Percentiles rank a stretch among this genome's conserved stretches.
phyloP scores from a whole-genome alignment of 2,329 filamentous ascomycete species.

The Bipolaris cookei region DNA sequence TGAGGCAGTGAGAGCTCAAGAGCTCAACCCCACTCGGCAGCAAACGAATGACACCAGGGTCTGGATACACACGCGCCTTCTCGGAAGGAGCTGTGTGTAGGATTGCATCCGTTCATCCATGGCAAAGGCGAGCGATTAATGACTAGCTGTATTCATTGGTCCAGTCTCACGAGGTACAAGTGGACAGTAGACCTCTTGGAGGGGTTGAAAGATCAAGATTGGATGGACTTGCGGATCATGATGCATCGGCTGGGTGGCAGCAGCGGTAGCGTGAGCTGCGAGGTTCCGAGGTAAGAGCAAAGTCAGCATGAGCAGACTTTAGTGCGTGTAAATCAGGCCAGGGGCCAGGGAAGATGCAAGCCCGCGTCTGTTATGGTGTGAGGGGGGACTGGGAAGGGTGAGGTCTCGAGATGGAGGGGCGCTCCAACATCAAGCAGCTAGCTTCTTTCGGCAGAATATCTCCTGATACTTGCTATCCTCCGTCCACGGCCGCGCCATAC shows the following conservation, averaged over 20 bases:
- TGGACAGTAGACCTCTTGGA: constrained; percentile 28
- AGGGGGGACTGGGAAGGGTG: constrained; percentile 23
- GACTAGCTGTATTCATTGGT: constrained; percentile 14
- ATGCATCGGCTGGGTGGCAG: constrained; percentile 40
- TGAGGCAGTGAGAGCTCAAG: constrained; percentile 11
- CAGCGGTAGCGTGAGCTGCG: constrained; percentile 24
- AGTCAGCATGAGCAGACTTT: constrained; percentile 25
- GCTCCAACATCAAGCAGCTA: constrained; percentile 23
- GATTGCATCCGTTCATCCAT: constrained; percentile 32
- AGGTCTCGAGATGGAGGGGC: constrained; percentile 24
- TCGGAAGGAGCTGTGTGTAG: constrained; percentile 19
- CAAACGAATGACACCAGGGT: constrained; percentile 13
- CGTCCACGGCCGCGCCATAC: constrained; percentile 11
- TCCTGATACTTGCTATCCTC: constrained; percentile 30
- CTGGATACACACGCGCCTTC: constrained; percentile 16
- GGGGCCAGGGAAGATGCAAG: constrained; percentile 14
- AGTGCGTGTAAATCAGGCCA: constrained; percentile 20
- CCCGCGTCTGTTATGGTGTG: constrained; percentile 30
- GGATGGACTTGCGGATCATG: constrained; percentile 41
- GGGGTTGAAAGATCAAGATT: constrained; percentile 27
- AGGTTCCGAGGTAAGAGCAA: constrained; percentile 12
- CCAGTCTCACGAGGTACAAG: constrained; percentile 13
- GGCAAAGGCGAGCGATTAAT: constrained; percentile 10
- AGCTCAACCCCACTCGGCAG: constrained; percentile 21
- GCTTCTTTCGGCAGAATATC: constrained; percentile 25